Evolutionary conservation across 768 basidiomycete genomes (phyloP).

Genomic region (Boletus patriciae): DNA sequence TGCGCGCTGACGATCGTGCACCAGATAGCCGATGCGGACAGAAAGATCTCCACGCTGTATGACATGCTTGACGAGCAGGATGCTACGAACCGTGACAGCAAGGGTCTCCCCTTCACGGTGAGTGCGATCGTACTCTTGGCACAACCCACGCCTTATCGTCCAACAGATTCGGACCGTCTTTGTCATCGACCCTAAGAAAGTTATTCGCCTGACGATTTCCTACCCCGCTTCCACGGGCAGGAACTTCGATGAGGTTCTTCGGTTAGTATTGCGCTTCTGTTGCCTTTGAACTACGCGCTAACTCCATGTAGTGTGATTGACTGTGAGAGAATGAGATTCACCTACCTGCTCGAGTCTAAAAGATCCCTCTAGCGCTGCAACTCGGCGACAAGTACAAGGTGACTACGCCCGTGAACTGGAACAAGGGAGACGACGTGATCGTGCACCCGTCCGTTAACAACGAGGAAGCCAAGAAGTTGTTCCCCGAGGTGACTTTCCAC

Average conservation of each 20-base stretch:
- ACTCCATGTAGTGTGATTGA: slow-evolving; percentile 67
- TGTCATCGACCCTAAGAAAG: slow-evolving; percentile 95
- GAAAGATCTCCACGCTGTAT: slow-evolving; percentile 81
- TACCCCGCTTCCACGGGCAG: slow-evolving; percentile 97
- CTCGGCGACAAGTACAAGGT: slow-evolving; percentile 82
- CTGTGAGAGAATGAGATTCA: slow-evolving; percentile 41
- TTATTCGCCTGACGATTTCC: slow-evolving; percentile 83
- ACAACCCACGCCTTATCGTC: neutral
- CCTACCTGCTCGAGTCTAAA: slow-evolving; percentile 31
- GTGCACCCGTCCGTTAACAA: slow-evolving; percentile 80
- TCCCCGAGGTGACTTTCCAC: slow-evolving; percentile 80
- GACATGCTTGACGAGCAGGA: slow-evolving; percentile 98
- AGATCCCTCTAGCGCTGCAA: slow-evolving; percentile 64
- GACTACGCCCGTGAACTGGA: slow-evolving; percentile 95
- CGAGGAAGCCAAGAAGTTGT: slow-evolving; percentile 89
- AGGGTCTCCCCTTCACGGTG: slow-evolving; percentile 93
- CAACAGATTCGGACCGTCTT: slow-evolving; percentile 90
- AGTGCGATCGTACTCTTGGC: neutral
- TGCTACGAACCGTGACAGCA: slow-evolving; percentile 80
- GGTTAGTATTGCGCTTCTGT: slow-evolving; percentile 35
- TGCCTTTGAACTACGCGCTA: neutral
- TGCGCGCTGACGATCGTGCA: slow-evolving; percentile 9
- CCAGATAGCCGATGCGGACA: slow-evolving; percentile 89
- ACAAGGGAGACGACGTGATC: slow-evolving; percentile 90
- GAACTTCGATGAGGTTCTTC: slow-evolving; percentile 78